phyloP scores from a whole-genome alignment of 805 yeast genomes.

The Komagataella pastoris region DNA sequence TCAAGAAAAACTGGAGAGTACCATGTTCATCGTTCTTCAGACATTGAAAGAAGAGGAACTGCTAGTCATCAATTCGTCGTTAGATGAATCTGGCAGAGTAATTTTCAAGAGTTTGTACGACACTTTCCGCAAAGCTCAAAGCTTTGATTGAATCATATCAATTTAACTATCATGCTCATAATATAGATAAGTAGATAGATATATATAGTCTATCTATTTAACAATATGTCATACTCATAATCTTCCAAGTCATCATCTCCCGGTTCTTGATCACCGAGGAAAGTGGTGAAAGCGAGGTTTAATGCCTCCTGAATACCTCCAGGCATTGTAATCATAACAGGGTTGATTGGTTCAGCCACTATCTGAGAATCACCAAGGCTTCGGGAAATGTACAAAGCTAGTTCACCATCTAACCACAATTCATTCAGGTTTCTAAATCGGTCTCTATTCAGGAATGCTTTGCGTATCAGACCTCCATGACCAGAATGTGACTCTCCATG shows the following conservation, averaged over 20 bases:
- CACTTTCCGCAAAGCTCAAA: conserved; percentile 32
- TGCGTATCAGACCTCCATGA: conserved; percentile 37
- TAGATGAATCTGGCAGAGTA: conserved; percentile 59
- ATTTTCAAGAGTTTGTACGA: conserved; percentile 55
- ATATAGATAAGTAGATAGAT: not conserved
- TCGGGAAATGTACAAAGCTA: conserved; percentile 11
- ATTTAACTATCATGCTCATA: not conserved
- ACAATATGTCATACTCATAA: not conserved
- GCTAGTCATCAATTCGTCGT: conserved; percentile 40
- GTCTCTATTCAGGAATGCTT: conserved; percentile 35
- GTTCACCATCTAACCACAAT: conserved; percentile 49
- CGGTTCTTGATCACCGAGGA: not conserved
- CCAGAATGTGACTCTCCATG: conserved; percentile 65
- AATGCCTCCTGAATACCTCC: not conserved
- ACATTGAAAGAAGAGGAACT: conserved; percentile 57
- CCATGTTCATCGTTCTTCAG: conserved; percentile 54
- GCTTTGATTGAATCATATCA: not conserved
- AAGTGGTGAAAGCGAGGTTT: not conserved
- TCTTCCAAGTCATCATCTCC: not conserved
- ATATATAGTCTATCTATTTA: too few relatives aligned
- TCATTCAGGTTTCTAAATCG: conserved; percentile 46
- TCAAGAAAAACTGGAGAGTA: conserved; percentile 31
- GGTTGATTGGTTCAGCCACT: not conserved
- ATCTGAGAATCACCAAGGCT: not conserved
- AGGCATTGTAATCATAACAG: not conserved